These are phyloP conservation scores for Colletotrichum aenigma DNA, from an alignment of 2,329 filamentous ascomycete species.

Conservation along the genomic window DNA sequence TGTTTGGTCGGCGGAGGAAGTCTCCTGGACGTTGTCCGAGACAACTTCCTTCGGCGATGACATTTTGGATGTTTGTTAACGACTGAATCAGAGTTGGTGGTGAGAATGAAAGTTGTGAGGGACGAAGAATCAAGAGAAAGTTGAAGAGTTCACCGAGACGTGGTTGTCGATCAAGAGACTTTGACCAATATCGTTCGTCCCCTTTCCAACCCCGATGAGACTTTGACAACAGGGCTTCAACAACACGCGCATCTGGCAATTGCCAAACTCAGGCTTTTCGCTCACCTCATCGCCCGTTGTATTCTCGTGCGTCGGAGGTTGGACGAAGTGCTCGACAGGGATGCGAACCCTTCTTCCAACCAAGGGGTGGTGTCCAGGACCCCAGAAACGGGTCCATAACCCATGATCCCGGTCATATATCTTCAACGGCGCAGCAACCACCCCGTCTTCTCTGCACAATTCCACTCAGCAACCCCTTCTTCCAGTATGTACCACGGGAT, in stretches of 20 bases:
- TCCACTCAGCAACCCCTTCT: background rate
- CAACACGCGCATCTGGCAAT: background rate
- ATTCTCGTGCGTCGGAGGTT: background rate
- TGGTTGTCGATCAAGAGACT: background rate
- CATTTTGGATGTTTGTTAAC: background rate
- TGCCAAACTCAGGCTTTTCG: background rate
- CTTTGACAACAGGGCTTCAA: background rate
- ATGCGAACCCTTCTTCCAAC: background rate
- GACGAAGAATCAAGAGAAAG: background rate
- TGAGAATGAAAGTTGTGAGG: background rate
- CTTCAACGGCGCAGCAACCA: background rate
- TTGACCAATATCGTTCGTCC: background rate
- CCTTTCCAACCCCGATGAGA: background rate
- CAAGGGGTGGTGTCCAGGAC: background rate
- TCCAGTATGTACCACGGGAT: background rate
- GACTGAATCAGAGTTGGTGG: background rate
- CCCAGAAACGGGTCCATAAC: background rate
- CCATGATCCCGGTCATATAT: background rate
- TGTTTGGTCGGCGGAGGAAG: background rate
- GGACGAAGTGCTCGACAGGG: background rate
- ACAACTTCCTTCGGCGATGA: background rate
- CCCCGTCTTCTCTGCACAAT: background rate
- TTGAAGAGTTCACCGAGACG: background rate
- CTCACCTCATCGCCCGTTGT: background rate
- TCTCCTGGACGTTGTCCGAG: background rate